Evolutionary conservation across 352 stramenopile species (phyloP), one percentile per base, ranked within the genome.

Genomic region (Phytophthora podocarpi): DNA sequence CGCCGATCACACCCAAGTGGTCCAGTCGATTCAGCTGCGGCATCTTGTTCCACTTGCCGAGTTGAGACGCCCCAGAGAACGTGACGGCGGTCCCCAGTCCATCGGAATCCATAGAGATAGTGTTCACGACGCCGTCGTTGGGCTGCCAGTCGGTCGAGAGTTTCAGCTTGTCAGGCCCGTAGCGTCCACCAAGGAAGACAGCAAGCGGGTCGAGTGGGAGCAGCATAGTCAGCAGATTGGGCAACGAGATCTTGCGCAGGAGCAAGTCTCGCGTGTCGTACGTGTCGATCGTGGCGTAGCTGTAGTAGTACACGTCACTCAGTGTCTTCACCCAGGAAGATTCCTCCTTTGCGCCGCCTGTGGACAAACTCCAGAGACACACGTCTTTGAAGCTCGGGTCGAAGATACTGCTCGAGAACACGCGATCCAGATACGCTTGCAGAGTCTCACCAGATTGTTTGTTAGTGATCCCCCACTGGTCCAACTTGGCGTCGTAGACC

Each of bases 241-340:
- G 76, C 36, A 82, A 18, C 11, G 72, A 70, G 12, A 87, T 66
- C 31, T 74, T 73, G 10, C 62, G 70, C 5, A 85, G 43, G 1
- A 76, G 36, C 27, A 72, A 52, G 40, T 85, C 63, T 18, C 41
- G 34, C 20, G 62, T 63, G 18, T 47, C 27, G 46, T 68, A 80
- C 47, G 74, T 83, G 59, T 85, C 74, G 9, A 72, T 39, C 2
- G 71, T 86, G 18, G 59, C 47, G 55, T 80, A 82, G 52, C 73
- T 85, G 46, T 76, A 89, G 67, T 89, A 86, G 62, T 81, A 86
- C 11, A 88, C 66, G 45, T 80, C 64, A 20, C 74, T 53, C 3
- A 86, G 64, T 37, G 76, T 88, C 41, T 65, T 64, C 10, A 87
- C 74, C 75, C 78, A 87, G 34, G 64, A 69, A 11, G 57, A 74